Percentiles rank a stretch among this genome's conserved stretches.
Evolutionary conservation across 1,139 yeast species (phyloP).

Genomic region (Saccharomyces hybrid): DNA sequence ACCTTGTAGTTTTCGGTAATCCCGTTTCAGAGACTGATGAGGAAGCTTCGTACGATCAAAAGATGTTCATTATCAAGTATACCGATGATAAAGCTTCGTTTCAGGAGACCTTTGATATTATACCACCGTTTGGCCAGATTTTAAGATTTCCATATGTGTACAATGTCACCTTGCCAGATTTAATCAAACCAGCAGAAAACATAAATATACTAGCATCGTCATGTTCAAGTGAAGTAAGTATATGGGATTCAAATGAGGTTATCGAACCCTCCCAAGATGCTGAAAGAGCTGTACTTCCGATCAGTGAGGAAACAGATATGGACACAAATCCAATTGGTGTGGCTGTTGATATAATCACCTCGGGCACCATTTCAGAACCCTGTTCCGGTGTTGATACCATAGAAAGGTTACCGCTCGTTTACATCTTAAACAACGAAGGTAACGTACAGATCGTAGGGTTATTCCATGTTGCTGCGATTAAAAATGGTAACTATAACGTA

Average conservation of each 20-base stretch:
- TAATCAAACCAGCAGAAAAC: conserved; percentile 37
- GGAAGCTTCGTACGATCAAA: conserved; percentile 24
- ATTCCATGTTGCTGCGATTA: conserved; percentile 44
- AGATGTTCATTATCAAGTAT: conserved; percentile 17
- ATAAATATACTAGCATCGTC: conserved; percentile 49
- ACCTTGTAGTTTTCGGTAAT: conserved; percentile 22
- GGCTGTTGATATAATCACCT: conserved; percentile 48
- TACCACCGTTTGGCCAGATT: conserved; percentile 52
- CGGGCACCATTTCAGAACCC: conserved; percentile 43
- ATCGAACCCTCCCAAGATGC: conserved; percentile 54
- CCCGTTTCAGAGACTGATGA: conserved; percentile 14
- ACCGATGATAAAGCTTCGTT: conserved; percentile 14
- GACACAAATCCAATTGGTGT: conserved; percentile 70
- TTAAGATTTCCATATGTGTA: conserved; percentile 47
- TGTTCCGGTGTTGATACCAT: conserved; percentile 51
- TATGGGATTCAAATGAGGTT: conserved; percentile 32
- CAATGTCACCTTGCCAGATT: conserved; percentile 36
- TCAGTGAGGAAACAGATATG: conserved; percentile 53
- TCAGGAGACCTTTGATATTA: conserved; percentile 42
- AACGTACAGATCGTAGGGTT: conserved; percentile 57
- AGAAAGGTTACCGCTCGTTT: conserved; percentile 54
- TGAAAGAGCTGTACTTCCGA: conserved; percentile 63
- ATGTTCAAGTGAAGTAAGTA: conserved; percentile 52
- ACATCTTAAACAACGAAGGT: conserved; percentile 59
- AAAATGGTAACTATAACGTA: conserved; percentile 29